phyloP scores from a whole-genome alignment of 1,284 basidiomycete species.

The Trichosporon coremiiforme region DNA sequence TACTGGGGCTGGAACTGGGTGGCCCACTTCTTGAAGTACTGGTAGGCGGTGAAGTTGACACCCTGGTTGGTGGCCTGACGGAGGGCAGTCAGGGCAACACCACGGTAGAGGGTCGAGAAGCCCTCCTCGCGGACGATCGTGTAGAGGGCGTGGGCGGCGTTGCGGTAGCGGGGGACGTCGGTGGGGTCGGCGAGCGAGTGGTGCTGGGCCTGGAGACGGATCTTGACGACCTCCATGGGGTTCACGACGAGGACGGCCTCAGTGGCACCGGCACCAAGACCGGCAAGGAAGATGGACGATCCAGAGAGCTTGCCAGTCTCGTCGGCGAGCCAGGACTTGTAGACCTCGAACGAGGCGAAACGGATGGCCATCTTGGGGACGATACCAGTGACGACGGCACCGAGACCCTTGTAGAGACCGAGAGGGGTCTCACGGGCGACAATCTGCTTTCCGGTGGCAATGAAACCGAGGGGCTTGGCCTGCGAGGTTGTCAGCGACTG shows the following conservation, averaged over 20 bases:
- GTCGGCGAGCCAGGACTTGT: conserved; percentile 76
- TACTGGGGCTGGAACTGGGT: conserved; percentile 73
- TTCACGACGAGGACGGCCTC: conserved; percentile 94
- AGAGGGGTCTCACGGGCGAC: conserved; percentile 88
- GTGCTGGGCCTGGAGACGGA: conserved; percentile 89
- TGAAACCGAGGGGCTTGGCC: conserved; percentile 90
- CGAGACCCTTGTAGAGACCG: conserved; percentile 97
- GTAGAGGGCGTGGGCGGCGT: conserved; percentile 95
- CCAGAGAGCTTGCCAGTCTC: conserved; percentile 42
- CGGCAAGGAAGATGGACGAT: conserved; percentile 67
- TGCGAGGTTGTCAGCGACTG: conserved; percentile 49
- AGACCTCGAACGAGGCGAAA: conserved; percentile 95
- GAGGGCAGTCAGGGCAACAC: conserved; percentile 88
- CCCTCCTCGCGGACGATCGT: conserved; percentile 95
- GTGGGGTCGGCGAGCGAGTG: conserved; percentile 88
- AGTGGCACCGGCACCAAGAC: conserved; percentile 89
- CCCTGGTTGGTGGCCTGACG: conserved; percentile 99
- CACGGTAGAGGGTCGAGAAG: conserved; percentile 80
- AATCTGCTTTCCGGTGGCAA: conserved; percentile 89
- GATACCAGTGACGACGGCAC: conserved; percentile 95
- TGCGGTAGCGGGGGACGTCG: conserved; percentile 90
- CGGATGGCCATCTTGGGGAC: conserved; percentile 99
- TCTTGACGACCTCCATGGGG: conserved; percentile 99
- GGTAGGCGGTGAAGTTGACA: conserved; percentile 98
- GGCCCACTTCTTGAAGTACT: conserved; percentile 87